Evolutionary conservation across 1,139 yeast genomes (phyloP).

Genomic region (Scheffersomyces titani): DNA sequence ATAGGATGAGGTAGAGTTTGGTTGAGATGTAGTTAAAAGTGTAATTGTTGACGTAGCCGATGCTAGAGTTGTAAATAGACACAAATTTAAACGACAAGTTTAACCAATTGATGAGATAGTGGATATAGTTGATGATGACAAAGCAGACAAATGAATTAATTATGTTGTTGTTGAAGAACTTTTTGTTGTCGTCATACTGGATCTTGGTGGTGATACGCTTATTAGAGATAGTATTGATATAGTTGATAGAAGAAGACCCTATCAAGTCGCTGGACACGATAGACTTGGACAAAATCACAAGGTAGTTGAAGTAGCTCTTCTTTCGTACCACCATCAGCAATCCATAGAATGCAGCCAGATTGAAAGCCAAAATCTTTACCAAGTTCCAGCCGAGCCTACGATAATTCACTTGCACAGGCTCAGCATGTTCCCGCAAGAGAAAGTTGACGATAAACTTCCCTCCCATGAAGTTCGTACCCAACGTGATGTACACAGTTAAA

Average conservation of each 20-base stretch:
- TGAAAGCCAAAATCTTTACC: constrained; percentile 20
- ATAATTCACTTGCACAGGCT: constrained; percentile 3
- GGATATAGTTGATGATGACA: constrained; percentile 29
- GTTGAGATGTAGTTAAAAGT: constrained; percentile 21
- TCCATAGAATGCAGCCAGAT: constrained; percentile 30
- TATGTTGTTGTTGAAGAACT: constrained; percentile 19
- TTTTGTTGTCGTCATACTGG: constrained; percentile 17
- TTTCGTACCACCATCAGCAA: constrained; percentile 34
- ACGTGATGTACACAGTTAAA: constrained; percentile 38
- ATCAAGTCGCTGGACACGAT: constrained; percentile 52
- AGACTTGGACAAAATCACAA: constrained; percentile 49
- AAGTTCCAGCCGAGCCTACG: constrained; percentile 3
- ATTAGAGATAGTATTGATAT: constrained; percentile 17
- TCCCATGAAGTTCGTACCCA: constrained; percentile 44
- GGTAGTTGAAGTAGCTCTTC: constrained; percentile 34
- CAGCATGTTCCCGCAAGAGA: constrained; percentile 14
- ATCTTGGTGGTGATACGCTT: constrained; percentile 11
- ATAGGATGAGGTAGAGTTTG: constrained; percentile 38
- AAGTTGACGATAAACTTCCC: constrained; percentile 41
- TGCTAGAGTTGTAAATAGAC: constrained; percentile 10
- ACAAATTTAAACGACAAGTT: constrained; percentile 11
- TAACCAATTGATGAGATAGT: constrained; percentile 22
- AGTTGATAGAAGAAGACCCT: constrained; percentile 34
- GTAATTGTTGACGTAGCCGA: constrained; percentile 12
- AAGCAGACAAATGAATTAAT: constrained; percentile 32